Base-by-base conservation (phyloP, 164 flowering plant species). In the Magnolia kwangsiensis region DNA sequence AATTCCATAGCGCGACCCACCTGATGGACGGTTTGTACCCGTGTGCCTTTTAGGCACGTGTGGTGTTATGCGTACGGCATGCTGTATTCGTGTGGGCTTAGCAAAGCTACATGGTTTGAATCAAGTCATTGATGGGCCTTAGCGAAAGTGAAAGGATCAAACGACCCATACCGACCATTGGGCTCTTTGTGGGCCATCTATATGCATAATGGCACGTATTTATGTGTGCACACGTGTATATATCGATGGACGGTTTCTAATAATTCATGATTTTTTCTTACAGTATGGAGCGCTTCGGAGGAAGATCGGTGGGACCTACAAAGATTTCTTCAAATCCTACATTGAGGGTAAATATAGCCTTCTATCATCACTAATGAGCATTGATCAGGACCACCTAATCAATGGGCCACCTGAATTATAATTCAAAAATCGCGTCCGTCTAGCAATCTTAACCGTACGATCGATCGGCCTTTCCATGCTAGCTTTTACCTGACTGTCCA, bases 241-340 rank as follows among this genome's bases (percentile, higher is more conserved):
- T 13, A 23, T 23, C 27, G 4, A 23, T 29, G 3, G 68, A 65
- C 14, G 68, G 29, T 14, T 13, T 21, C 11, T 65, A 65, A 29
- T 29, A 8, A 65, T 65, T 14, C 21, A 21, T 59, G 19, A 13
- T 59, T 59, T 19, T 23, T 7, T 61, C 11, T 1, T 69, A 83
- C 86, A 95, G 99, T 95, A 93, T 82, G 99, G 94, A 72, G 99
- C 99, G 73, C 91, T 95, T 14, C 84, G 98, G 72, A 90, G 99
- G 83, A 95, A 93, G 82, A 93, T 92, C 74, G 99, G 99, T 50
- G 99, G 98, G 63, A 95, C 99, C 2, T 93, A 92, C 89, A 91
- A 89, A 84, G 99, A 95, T 75, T 95, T 95, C 83, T 95, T 93
- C 89, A 95, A 95, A 77, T 93, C 98, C n/a, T 95, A 92, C 72